A percentile compares a stretch with the other conserved stretches of the same genome.
Conservation (phyloP, 1,139 yeast species). For the Williopsis jadinii region DNA sequence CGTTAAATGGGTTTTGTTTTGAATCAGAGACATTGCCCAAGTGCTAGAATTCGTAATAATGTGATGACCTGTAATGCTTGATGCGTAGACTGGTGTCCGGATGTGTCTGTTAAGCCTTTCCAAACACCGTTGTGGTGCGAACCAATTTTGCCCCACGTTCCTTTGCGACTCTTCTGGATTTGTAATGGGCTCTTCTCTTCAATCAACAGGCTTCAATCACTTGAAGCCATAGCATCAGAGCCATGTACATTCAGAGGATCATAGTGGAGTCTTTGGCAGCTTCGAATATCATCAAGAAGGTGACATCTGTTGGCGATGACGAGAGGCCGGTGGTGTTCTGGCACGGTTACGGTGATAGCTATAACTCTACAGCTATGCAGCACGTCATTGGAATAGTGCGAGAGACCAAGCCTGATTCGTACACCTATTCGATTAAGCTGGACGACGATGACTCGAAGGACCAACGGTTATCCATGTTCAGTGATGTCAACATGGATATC, state of each 20-base stretch:
- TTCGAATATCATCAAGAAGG: conserved; percentile 12
- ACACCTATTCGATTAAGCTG: conserved; percentile 46
- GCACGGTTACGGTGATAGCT: conserved; percentile 83
- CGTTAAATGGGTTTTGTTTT: conserved; percentile 35
- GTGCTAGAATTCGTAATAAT: no score
- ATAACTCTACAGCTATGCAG: conserved; percentile 54
- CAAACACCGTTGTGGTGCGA: no score
- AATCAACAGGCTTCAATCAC: no score
- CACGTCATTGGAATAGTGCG: conserved; percentile 38
- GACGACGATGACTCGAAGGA: conserved; percentile 46
- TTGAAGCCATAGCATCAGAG: no score
- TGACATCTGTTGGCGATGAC: conserved; percentile 8
- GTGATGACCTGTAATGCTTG: no score
- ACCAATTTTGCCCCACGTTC: no score
- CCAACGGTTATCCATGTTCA: conserved; percentile 48
- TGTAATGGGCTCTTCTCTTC: no score
- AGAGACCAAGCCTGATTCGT: conserved; percentile 41
- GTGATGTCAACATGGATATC: conserved; percentile 47
- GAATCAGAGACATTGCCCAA: background rate
- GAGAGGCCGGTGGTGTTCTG: conserved; percentile 58
- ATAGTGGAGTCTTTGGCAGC: conserved; percentile 14
- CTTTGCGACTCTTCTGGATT: no score
- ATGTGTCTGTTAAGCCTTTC: no score
- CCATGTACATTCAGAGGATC: conserved; percentile 11
- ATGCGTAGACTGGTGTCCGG: no score